phyloP scores from a whole-genome alignment of 495 filamentous ascomycete genomes.

The Haplographium delicatum region DNA sequence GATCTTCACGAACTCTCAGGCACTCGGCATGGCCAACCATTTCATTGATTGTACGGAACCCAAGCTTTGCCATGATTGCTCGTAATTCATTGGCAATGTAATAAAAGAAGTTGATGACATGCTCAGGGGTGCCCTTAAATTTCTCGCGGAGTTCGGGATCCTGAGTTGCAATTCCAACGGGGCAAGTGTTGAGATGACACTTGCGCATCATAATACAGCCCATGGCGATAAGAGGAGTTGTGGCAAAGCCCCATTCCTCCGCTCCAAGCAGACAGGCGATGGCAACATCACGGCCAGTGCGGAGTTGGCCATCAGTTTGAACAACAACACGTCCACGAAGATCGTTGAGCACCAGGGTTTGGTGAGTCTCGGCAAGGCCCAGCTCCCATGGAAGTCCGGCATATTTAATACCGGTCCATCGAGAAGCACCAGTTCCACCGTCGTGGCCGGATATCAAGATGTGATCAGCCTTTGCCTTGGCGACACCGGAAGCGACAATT shows the following conservation, averaged over 20 bases:
- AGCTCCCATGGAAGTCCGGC: slow-evolving; percentile 98
- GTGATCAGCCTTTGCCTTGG: slow-evolving; percentile 97
- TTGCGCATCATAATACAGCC: slow-evolving; percentile 97
- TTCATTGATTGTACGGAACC: slow-evolving; percentile 93
- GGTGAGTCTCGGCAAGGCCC: slow-evolving; percentile 96
- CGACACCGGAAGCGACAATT: slow-evolving; percentile 97
- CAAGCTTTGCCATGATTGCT: slow-evolving; percentile 96
- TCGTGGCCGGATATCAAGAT: slow-evolving; percentile 98
- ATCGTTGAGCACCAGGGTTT: slow-evolving; percentile 97
- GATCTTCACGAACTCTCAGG: slow-evolving; percentile 82
- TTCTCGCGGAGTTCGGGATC: slow-evolving; percentile 93
- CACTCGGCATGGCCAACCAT: slow-evolving; percentile 95
- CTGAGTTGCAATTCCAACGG: slow-evolving; percentile 95
- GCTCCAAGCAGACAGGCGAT: slow-evolving; percentile 95
- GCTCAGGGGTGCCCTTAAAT: slow-evolving; percentile 90
- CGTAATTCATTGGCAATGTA: slow-evolving; percentile 97
- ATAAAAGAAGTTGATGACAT: slow-evolving; percentile 99
- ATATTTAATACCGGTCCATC: slow-evolving; percentile 99
- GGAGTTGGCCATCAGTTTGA: slow-evolving; percentile 94
- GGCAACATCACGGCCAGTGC: slow-evolving; percentile 92
- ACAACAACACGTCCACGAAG: slow-evolving; percentile 94
- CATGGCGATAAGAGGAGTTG: slow-evolving; percentile 93
- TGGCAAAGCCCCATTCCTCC: slow-evolving; percentile 99
- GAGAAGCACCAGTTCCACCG: slow-evolving; percentile 94
- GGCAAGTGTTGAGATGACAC: slow-evolving; percentile 71